phyloP scores from a whole-genome alignment of 495 filamentous ascomycete species.

The Wilcoxina mikolae region DNA sequence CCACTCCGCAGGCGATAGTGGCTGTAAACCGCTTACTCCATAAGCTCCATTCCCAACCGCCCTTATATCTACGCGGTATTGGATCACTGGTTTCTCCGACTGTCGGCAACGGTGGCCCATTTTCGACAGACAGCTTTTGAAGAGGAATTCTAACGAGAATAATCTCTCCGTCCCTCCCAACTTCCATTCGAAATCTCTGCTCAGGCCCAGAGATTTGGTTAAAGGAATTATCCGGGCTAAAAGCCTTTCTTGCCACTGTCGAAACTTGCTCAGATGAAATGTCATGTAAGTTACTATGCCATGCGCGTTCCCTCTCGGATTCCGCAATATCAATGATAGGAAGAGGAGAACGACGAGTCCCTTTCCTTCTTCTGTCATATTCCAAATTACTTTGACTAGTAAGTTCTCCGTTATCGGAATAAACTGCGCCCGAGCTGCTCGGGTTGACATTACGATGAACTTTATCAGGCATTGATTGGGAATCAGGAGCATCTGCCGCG shows the following conservation, averaged over 20 bases:
- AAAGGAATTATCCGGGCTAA: neutral
- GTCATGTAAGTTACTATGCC: neutral
- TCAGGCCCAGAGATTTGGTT: neutral
- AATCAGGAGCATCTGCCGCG: no score
- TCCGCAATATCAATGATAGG: neutral
- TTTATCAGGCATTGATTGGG: no score
- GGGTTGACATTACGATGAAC: slow-evolving; percentile 1
- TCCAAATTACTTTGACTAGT: neutral
- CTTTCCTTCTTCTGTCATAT: neutral
- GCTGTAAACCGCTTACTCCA: slow-evolving; percentile 51
- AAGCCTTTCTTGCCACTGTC: neutral
- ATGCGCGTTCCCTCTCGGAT: neutral
- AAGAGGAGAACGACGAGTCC: neutral
- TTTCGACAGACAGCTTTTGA: neutral
- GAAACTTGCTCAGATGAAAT: neutral
- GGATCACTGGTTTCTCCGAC: neutral
- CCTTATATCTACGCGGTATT: slow-evolving; percentile 1
- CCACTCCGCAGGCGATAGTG: slow-evolving; percentile 52
- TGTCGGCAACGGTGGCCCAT: neutral
- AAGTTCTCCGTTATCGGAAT: neutral
- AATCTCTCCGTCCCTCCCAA: slow-evolving; percentile 7
- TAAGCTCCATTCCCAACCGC: slow-evolving; percentile 24
- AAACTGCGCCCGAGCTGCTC: slow-evolving; percentile 6
- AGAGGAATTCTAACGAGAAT: neutral
- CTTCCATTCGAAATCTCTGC: slow-evolving; percentile 3